These are phyloP conservation scores for Wilcoxina mikolae DNA, from an alignment of 495 filamentous ascomycete species.

Conservation along the genomic window DNA sequence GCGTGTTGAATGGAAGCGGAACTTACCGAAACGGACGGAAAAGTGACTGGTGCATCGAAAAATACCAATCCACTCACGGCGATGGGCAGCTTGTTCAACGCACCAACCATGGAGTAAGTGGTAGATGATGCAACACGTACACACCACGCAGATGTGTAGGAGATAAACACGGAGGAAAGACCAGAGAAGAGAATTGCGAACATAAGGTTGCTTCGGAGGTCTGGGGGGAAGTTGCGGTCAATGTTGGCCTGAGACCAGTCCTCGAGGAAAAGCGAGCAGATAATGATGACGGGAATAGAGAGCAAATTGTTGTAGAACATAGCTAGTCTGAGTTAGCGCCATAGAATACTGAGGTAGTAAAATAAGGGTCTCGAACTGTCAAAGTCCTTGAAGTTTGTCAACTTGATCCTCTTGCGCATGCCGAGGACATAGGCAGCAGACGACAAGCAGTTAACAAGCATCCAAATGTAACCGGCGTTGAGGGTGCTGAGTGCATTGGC, in stretches of 20 bases:
- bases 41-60: slow-evolving; percentile 87
- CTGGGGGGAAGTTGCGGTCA: slow-evolving; percentile 68
- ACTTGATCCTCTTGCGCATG: slow-evolving; percentile 98
- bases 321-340: slow-evolving; percentile 41
- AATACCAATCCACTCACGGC: slow-evolving; percentile 82
- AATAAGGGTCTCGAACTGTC: slow-evolving; percentile 56
- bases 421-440: slow-evolving; percentile 76
- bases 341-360: background rate
- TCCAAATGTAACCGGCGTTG: slow-evolving; percentile 95
- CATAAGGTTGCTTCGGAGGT: slow-evolving; percentile 57
- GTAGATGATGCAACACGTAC: slow-evolving; percentile 92
- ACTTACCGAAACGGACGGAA: slow-evolving; percentile 51
- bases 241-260: slow-evolving; percentile 86
- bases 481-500: slow-evolving; percentile 68
- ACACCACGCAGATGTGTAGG: slow-evolving; percentile 96
- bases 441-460: slow-evolving; percentile 94
- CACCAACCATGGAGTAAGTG: slow-evolving; percentile 96
- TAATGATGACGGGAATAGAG: slow-evolving; percentile 79
- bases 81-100: slow-evolving; percentile 93
- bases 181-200: slow-evolving; percentile 89
- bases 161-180: slow-evolving; percentile 89
- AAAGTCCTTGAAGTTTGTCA: slow-evolving; percentile 99
- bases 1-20: background rate
- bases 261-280: slow-evolving; percentile 69
- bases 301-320: slow-evolving; percentile 99